Conservation (phyloP, 805 yeast genomes). For the Saccharomycopsis sp. region DNA sequence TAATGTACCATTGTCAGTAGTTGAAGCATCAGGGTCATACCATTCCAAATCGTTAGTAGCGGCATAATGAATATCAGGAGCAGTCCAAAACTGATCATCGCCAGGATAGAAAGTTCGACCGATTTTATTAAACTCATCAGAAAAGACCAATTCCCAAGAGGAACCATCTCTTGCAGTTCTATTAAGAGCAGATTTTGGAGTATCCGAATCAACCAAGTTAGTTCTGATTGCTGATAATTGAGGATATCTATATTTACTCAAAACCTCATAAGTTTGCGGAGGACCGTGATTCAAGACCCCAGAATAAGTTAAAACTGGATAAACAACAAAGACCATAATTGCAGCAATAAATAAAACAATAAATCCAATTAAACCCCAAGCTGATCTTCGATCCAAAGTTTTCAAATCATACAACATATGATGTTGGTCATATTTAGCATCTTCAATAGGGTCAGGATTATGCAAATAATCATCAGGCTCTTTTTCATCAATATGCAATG, state of each 20-base stretch:
- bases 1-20: slow-evolving; percentile 69
- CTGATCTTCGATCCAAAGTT: slow-evolving; percentile 55
- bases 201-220: slow-evolving; percentile 52
- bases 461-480: slow-evolving; percentile 94
- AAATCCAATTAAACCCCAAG: slow-evolving; percentile 57
- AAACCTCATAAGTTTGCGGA: slow-evolving; percentile 30
- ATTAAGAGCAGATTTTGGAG: slow-evolving; percentile 44
- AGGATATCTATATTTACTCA: slow-evolving; percentile 46
- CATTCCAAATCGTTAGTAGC: slow-evolving; percentile 90
- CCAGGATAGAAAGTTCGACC: slow-evolving; percentile 88
- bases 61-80: slow-evolving; percentile 73
- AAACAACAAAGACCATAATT: slow-evolving; percentile 60
- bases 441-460: slow-evolving; percentile 93
- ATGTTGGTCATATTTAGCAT: slow-evolving; percentile 75
- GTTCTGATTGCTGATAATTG: slow-evolving; percentile 46
- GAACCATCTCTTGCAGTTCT: slow-evolving; percentile 55
- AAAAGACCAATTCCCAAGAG: slow-evolving; percentile 70
- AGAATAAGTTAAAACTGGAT: slow-evolving; percentile 80
- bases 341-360: slow-evolving; percentile 53
- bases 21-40: slow-evolving; percentile 88
- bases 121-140: slow-evolving; percentile 85
- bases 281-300: slow-evolving; percentile 43
- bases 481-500: slow-evolving; percentile 83
- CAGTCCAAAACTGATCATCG: slow-evolving; percentile 89
- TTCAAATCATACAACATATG: slow-evolving; percentile 59